Evolutionary conservation across 305 asterid species (phyloP).

Genomic region (Striga hermonthica): DNA sequence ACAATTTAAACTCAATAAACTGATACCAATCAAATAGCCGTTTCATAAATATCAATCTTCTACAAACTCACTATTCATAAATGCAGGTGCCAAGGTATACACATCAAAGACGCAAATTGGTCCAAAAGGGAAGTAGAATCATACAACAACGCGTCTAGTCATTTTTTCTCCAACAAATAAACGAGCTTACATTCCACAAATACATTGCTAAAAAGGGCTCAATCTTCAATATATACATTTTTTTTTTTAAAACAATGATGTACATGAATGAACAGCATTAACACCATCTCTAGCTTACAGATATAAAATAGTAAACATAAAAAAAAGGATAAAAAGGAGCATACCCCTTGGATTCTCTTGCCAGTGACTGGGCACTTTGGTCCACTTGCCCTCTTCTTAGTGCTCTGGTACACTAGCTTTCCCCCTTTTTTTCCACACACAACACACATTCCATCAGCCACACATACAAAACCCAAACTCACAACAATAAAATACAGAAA

Average conservation of each 20-base stretch:
- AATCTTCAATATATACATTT: not conserved
- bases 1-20: not conserved
- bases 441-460: conserved; percentile 5
- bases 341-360: conserved; percentile 71
- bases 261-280: not conserved
- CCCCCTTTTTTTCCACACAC: conserved; percentile 43
- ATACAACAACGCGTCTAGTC: not conserved
- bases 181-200: not conserved
- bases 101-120: not conserved
- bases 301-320: not conserved
- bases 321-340: not conserved
- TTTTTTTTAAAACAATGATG: not conserved
- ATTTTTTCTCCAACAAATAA: not conserved
- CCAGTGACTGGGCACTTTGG: conserved; percentile 77
- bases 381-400: conserved; percentile 71
- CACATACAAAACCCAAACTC: not conserved
- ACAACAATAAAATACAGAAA: not conserved
- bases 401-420: conserved; percentile 63
- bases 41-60: not conserved
- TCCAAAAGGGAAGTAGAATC: not conserved
- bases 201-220: not conserved
- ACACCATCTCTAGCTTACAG: not conserved
- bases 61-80: not conserved
- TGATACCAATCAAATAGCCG: not conserved
- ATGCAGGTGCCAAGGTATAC: not conserved